Evolutionary conservation across 768 basidiomycete species (phyloP).

Genomic region (Amanita pallidorosea): DNA sequence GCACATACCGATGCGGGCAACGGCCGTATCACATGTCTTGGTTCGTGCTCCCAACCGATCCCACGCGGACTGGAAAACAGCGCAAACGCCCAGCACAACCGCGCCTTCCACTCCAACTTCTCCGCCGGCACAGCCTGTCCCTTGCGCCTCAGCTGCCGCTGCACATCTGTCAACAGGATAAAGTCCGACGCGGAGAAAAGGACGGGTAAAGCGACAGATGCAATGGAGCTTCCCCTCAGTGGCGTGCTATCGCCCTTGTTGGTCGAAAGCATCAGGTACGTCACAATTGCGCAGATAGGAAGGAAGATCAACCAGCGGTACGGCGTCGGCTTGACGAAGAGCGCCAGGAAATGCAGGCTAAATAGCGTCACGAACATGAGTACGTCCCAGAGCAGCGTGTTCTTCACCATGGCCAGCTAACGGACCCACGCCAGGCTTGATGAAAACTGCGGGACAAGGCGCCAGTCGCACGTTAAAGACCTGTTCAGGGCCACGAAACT

Average conservation of each 20-base stretch:
- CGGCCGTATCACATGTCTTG: slow-evolving; percentile 12
- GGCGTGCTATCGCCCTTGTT: slow-evolving; percentile 1
- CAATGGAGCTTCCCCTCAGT: slow-evolving; percentile 4
- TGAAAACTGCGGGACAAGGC: slow-evolving; percentile 1
- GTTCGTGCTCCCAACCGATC: slow-evolving; percentile 24
- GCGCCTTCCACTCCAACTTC: not conserved
- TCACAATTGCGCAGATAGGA: slow-evolving; percentile 4
- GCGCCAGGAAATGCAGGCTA: slow-evolving; percentile 4
- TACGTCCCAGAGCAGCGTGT: not conserved
- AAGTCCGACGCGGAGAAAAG: slow-evolving; percentile 8
- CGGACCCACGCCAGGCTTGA: not conserved
- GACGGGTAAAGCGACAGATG: slow-evolving; percentile 1
- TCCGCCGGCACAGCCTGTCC: slow-evolving; percentile 1
- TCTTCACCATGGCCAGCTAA: not conserved
- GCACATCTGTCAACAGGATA: slow-evolving; percentile 9
- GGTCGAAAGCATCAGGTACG: slow-evolving; percentile 5
- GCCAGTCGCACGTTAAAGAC: slow-evolving; percentile 5
- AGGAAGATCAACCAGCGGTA: slow-evolving; percentile 6
- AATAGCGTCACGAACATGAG: slow-evolving; percentile 1
- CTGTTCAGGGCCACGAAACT: slow-evolving; percentile 5
- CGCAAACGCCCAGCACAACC: slow-evolving; percentile 20
- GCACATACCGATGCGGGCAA: slow-evolving; percentile 13
- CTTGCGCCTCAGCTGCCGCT: slow-evolving; percentile 5
- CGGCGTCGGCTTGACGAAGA: slow-evolving; percentile 6
- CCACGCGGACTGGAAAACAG: slow-evolving; percentile 22